Base-by-base conservation (phyloP, 1,284 basidiomycete species). In the Cryptococcus sp. region DNA sequence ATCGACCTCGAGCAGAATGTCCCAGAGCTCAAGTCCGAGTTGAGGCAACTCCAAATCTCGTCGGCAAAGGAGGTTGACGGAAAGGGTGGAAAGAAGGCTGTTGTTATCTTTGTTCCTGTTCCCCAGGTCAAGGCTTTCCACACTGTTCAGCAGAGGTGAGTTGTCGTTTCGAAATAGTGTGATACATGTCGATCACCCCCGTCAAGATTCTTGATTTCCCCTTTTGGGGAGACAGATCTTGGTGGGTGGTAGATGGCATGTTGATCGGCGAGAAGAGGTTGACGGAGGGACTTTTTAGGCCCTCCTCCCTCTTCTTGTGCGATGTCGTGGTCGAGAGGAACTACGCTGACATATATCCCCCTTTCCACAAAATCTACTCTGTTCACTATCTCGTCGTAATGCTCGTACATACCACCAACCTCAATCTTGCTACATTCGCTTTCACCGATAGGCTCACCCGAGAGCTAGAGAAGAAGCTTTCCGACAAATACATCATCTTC, bases 391-490 rank as follows among this genome's bases (percentile, higher is more conserved):
- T 42, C 43, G 28, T 39, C 19, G 36, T 45, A 49, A 46, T 50
- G 32, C 37, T 41, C 41, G 46, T 32, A 45, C 51, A 34, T 45
- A 34, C 37, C 22, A 18, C 21, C 34, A 32, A 24, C 39, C n/a
- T 46, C 49, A 53, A 52, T 40, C 49, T 24, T 43, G 16, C 48
- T 49, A n/a, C 25, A 42, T 43, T 24, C 18, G 31, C 42, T 45
- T n/a, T n/a, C 32, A 39, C 48, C 59, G 50, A 48, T 74, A 98
- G 93, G 77, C 86, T 98, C 74, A 97, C 92, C 64, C 87, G 93
- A 59, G 94, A 99, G 78, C 85, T 99, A 73, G 96, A 98, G 85
- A 99, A 99, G 85, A 98, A 98, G 81, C 98, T 99, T 81, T 91
- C 93, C 49, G 74, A 76, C 74, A 87, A 92, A 73, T 94, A 97